Conservation (phyloP, 768 basidiomycete species). For the Terana coerulea region DNA sequence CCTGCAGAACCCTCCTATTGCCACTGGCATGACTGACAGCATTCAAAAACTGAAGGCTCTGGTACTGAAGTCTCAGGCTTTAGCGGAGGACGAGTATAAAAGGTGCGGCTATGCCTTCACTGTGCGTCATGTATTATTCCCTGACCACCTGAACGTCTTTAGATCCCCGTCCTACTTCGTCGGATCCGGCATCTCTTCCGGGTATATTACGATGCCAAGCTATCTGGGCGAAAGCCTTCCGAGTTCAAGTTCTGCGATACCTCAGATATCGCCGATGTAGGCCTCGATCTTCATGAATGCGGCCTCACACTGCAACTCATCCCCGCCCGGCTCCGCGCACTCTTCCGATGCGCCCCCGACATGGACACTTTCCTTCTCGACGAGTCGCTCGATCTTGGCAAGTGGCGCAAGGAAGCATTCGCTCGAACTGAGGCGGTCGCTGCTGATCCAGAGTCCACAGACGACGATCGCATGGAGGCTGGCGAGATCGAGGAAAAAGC, state of each 20-base stretch:
- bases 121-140: not conserved
- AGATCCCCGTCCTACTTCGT: conserved; percentile 23
- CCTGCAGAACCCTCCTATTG: conserved; percentile 18
- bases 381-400: conserved; percentile 26
- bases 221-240: conserved; percentile 13
- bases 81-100: conserved; percentile 14
- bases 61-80: conserved; percentile 13
- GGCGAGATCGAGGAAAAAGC: conserved; percentile 19
- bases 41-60: conserved; percentile 11
- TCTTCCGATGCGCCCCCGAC: conserved; percentile 17
- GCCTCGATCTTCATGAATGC: conserved; percentile 23
- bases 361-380: conserved; percentile 26
- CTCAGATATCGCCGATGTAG: conserved; percentile 21
- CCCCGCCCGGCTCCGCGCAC: conserved; percentile 20
- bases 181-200: conserved; percentile 26
- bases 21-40: conserved; percentile 22
- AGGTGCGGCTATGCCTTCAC: conserved; percentile 3
- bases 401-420: conserved; percentile 20
- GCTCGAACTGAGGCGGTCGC: conserved; percentile 13
- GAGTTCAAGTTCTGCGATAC: conserved; percentile 27
- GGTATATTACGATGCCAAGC: conserved; percentile 22
- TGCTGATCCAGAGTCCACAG: conserved; percentile 24
- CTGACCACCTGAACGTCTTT: not conserved
- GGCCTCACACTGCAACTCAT: conserved; percentile 25
- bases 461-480: conserved; percentile 18